These are phyloP conservation scores for Nelumbo lutea DNA, from an alignment of 164 flowering plant genomes.

Conservation along the genomic window DNA sequence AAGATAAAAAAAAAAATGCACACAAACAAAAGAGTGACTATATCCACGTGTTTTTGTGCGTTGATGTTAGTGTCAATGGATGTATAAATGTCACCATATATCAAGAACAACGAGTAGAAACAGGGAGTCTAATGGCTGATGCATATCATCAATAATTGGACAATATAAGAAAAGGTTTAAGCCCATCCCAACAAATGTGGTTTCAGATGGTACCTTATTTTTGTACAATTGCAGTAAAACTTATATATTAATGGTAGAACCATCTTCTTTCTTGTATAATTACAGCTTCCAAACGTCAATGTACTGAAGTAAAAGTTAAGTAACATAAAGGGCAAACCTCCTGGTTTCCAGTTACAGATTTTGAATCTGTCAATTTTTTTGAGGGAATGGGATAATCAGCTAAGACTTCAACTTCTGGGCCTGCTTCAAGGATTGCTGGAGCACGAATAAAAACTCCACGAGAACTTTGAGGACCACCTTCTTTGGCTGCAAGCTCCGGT, in stretches of 20 bases:
- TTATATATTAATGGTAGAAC: neutral
- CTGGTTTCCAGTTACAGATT: constrained; percentile 25
- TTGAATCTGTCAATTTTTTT: constrained; percentile 20
- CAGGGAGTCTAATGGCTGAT: too few relatives aligned
- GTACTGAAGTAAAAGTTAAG: neutral
- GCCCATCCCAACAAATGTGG: too few relatives aligned
- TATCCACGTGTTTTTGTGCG: too few relatives aligned
- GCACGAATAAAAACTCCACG: constrained; percentile 95
- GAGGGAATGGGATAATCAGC: constrained; percentile 57
- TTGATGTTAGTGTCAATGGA: too few relatives aligned
- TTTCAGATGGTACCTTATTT: too few relatives aligned
- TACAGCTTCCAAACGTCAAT: neutral
- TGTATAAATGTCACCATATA: too few relatives aligned
- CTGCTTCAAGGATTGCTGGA: constrained; percentile 85
- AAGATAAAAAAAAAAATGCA: too few relatives aligned
- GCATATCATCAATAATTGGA: too few relatives aligned
- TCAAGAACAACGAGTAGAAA: too few relatives aligned
- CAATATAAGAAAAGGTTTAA: too few relatives aligned
- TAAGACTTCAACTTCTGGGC: constrained; percentile 84
- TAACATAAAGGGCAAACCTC: constrained; percentile 37
- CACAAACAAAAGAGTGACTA: too few relatives aligned
- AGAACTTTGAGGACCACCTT: constrained; percentile 81
- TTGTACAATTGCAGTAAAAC: neutral
- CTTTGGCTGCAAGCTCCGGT: constrained; percentile 58
- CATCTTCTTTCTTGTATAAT: neutral